phyloP scores from a whole-genome alignment of 257 asterid genomes.

The Nyctanthes arbortristis region DNA sequence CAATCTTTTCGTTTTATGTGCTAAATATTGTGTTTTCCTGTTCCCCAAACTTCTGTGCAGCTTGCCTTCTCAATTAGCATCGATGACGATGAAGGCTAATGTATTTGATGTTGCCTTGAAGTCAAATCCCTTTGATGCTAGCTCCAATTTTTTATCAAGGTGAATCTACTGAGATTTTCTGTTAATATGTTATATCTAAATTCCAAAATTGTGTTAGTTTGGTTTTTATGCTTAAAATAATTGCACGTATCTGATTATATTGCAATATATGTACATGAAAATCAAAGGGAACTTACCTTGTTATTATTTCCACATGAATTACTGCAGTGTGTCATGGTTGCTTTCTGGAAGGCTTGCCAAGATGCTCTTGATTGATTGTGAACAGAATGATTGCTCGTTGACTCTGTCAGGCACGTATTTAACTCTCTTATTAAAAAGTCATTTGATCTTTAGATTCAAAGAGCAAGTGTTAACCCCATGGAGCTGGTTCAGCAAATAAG shows the following conservation, averaged over 20 bases:
- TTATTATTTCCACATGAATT: conserved; percentile 24
- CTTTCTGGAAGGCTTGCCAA: conserved; percentile 92
- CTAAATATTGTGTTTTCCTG: conserved; percentile 21
- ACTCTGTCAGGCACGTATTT: conserved; percentile 80
- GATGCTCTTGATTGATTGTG: conserved; percentile 93
- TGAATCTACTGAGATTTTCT: conserved; percentile 33
- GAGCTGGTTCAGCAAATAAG: neutral
- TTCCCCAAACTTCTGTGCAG: conserved; percentile 51
- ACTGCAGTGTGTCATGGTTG: conserved; percentile 79
- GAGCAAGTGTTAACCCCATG: neutral
- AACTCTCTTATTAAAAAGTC: conserved; percentile 4
- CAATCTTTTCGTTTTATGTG: conserved; percentile 1
- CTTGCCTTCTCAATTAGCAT: conserved; percentile 69
- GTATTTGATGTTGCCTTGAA: conserved; percentile 75
- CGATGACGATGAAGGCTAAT: conserved; percentile 56
- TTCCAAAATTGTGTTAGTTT: conserved; percentile 3
- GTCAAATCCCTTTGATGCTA: conserved; percentile 49
- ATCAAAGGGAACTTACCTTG: conserved; percentile 11
- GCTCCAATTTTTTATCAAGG: conserved; percentile 68
- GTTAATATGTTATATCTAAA: neutral
- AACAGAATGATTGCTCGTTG: conserved; percentile 83
- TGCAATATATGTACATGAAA: neutral
- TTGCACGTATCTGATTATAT: neutral
- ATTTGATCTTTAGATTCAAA: neutral
- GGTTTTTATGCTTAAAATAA: neutral